Conservation (phyloP, 2,329 filamentous ascomycete genomes). For the Laburnicola sp. region DNA sequence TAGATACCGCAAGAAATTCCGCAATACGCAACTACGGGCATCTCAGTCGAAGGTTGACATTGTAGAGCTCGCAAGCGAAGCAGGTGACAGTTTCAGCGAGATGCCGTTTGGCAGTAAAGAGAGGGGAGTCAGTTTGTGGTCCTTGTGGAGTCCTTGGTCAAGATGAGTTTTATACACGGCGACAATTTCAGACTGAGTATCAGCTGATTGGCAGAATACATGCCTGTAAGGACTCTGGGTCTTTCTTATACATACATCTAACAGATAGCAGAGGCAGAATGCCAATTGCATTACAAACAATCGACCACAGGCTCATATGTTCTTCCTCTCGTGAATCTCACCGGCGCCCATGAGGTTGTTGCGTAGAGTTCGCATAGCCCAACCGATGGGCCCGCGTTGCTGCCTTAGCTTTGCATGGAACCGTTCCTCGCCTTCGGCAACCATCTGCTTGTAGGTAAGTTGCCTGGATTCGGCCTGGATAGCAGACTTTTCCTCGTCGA, state of each 20-base stretch:
- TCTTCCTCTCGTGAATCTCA: constrained; percentile 72
- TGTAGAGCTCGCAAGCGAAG: constrained; percentile 1
- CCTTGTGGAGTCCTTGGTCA: constrained; percentile 6
- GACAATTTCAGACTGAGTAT: no score
- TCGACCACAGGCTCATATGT: no score
- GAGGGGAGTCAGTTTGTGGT: constrained; percentile 3
- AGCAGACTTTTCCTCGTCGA: constrained; percentile 39
- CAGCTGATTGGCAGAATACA: no score
- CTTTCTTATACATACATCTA: no score
- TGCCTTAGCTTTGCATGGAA: constrained; percentile 67
- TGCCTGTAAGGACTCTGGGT: no score
- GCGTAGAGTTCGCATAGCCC: constrained; percentile 78
- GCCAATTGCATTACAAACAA: no score
- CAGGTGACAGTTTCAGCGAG: constrained; percentile 1
- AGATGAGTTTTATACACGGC: no score
- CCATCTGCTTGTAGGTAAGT: constrained; percentile 64
- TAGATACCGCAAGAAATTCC: constrained; percentile 7
- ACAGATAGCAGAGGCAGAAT: no score
- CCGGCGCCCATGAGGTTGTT: constrained; percentile 73
- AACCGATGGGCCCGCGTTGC: constrained; percentile 70
- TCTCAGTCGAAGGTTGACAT: constrained; percentile 1
- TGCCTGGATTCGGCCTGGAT: constrained; percentile 53
- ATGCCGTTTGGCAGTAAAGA: neutral
- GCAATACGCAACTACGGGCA: neutral
- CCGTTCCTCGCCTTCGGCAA: constrained; percentile 59